Base-by-base conservation (phyloP, 352 stramenopile species). In the Thalassiosira exigua region DNA sequence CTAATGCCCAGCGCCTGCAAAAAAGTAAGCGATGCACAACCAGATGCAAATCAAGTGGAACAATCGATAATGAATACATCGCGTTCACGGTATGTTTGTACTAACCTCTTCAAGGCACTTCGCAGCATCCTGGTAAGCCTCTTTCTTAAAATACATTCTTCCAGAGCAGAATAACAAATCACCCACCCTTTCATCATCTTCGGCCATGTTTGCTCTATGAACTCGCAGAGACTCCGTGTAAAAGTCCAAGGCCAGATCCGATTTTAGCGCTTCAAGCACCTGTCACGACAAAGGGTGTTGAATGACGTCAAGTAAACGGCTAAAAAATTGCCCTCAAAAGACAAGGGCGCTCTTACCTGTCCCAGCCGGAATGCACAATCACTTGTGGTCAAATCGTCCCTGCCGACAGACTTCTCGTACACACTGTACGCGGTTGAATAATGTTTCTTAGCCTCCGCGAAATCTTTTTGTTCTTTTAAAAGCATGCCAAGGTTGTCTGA, bases 381-480 rank as follows among this genome's bases (percentile, higher is more conserved):
- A 61, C 62, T 70, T 62, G 75, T 83, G 39, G 50, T 69, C 41
- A 75, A 44, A 61, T 88, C 33, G 48, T 88, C 73, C n/a, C 73
- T 64, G 1, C 81, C 77, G 69, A 80, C 56, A 48, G 29, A 46
- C 19, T 69, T 73, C 42, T 88, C 81, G 33, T 83, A 88, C 2
- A 85, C 44, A 64, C 67, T 82, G 59, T 85, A 88, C 27, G 75
- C 67, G 58, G 69, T 58, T 70, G 81, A 88, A 46, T 77, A 81
- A 44, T 82, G 24, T 50, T 68, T 69, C 50, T 88, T 88, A 0
- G 81, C 69, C 11, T 46, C 29, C 30, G 27, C 19, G 56, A 75
- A 78, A 21, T 88, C 76, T 56, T 56, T 29, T 5, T 21, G 46
- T 22, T 57, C 39, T 64, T 36, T 32, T 57, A 79, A 76, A 14